phyloP scores from a whole-genome alignment of 495 filamentous ascomycete species.

The Podospora tetraspora region DNA sequence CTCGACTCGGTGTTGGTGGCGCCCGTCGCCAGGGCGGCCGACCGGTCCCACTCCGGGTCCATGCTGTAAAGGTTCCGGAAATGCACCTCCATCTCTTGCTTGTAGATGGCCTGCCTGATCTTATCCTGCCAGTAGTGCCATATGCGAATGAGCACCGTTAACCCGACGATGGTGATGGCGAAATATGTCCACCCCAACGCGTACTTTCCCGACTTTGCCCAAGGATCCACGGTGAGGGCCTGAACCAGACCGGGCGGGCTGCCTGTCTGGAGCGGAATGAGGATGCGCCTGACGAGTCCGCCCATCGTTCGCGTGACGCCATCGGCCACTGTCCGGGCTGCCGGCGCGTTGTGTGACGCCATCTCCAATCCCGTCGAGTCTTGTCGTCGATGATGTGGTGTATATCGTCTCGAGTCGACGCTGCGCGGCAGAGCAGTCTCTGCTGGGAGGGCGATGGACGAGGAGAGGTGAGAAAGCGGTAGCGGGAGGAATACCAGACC shows the following conservation, averaged over 20 bases:
- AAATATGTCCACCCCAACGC: constrained; percentile 86
- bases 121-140: constrained; percentile 87
- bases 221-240: constrained; percentile 73
- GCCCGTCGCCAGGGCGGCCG: constrained; percentile 63
- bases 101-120: constrained; percentile 75
- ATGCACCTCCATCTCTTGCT: constrained; percentile 60
- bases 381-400: not conserved
- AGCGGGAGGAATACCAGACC: constrained; percentile 39
- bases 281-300: constrained; percentile 63
- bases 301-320: constrained; percentile 26
- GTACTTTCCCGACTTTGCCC: constrained; percentile 77
- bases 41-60: constrained; percentile 59
- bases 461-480: not conserved
- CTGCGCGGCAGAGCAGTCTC: not conserved
- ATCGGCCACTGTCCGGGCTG: constrained; percentile 20
- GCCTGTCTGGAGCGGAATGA: constrained; percentile 62
- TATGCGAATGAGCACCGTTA: constrained; percentile 59
- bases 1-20: constrained; percentile 45
- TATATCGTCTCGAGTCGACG: not conserved
- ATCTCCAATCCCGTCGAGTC: constrained; percentile 12
- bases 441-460: not conserved
- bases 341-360: constrained; percentile 25
- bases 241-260: constrained; percentile 66
- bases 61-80: constrained; percentile 48
- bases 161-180: constrained; percentile 60